phyloP scores from a whole-genome alignment of 2,329 filamentous ascomycete species.

The Xylaria sp. region DNA sequence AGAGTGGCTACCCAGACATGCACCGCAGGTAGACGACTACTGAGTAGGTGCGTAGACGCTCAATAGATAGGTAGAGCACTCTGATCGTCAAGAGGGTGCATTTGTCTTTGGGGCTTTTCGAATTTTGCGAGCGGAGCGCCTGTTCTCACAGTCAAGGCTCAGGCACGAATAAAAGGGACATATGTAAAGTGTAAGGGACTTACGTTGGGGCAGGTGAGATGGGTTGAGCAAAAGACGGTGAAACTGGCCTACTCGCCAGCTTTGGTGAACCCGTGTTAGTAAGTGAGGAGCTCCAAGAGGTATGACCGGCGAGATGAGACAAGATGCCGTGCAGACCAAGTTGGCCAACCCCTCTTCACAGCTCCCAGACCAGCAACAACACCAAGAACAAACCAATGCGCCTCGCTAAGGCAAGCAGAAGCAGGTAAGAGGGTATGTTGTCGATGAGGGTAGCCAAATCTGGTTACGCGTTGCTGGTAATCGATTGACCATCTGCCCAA shows the following conservation, averaged over 20 bases:
- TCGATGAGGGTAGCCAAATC: not conserved
- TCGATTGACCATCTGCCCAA: not conserved
- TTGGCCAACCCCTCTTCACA: constrained; percentile 10
- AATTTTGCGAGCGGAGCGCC: not conserved
- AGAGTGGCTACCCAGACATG: constrained; percentile 8
- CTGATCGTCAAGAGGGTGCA: not conserved
- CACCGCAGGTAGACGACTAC: constrained; percentile 3
- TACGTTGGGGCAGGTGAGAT: constrained; percentile 8
- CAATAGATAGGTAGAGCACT: too few relatives aligned
- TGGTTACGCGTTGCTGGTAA: constrained; percentile 1
- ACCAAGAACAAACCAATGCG: not conserved
- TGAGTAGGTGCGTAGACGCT: too few relatives aligned
- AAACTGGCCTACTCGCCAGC: not conserved
- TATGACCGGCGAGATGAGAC: constrained; percentile 4
- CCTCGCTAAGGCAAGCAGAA: constrained; percentile 1
- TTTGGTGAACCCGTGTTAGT: not conserved
- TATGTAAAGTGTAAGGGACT: not conserved
- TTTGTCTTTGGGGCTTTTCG: not conserved
- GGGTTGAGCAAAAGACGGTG: constrained; percentile 3
- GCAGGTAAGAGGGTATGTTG: not conserved
- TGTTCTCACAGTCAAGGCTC: not conserved
- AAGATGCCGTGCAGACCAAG: constrained; percentile 1
- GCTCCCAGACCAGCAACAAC: not conserved
- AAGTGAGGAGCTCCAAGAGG: constrained; percentile 3
- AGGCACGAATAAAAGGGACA: not conserved